These are phyloP conservation scores for Leptographium radiaticola DNA, from an alignment of 2,329 filamentous ascomycete genomes.

Conservation along the genomic window DNA sequence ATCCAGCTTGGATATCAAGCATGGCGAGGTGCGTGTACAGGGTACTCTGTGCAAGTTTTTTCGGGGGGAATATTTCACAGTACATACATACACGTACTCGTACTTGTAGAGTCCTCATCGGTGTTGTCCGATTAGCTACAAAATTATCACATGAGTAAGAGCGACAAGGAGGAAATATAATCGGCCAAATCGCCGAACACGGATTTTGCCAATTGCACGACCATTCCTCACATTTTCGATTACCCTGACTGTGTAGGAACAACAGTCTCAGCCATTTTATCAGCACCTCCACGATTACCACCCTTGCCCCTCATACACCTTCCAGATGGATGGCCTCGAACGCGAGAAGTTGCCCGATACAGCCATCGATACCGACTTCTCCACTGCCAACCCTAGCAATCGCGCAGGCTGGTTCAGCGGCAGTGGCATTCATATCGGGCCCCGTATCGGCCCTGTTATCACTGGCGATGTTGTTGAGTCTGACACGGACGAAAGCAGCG, in stretches of 20 bases:
- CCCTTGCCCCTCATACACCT: no score
- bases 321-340: constrained; percentile 7
- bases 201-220: no score
- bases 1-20: no score
- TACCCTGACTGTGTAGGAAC: no score
- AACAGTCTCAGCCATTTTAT: no score
- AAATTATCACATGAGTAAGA: background rate
- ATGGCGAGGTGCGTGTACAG: no score
- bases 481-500: constrained; percentile 31
- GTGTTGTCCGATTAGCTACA: background rate
- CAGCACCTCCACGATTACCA: no score
- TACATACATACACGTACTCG: no score
- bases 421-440: constrained; percentile 29
- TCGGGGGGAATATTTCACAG: background rate
- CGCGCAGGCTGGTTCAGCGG: constrained; percentile 26
- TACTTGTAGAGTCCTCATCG: background rate
- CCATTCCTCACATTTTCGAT: no score
- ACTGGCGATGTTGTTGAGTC: constrained; percentile 21
- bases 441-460: constrained; percentile 36
- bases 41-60: no score
- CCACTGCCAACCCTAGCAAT: constrained; percentile 12
- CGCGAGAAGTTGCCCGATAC: background rate
- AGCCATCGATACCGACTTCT: constrained; percentile 3
- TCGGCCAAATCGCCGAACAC: no score
- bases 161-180: no score